These are phyloP conservation scores for Malassezia equina DNA, from an alignment of 1,284 basidiomycete genomes.

Conservation along the genomic window DNA sequence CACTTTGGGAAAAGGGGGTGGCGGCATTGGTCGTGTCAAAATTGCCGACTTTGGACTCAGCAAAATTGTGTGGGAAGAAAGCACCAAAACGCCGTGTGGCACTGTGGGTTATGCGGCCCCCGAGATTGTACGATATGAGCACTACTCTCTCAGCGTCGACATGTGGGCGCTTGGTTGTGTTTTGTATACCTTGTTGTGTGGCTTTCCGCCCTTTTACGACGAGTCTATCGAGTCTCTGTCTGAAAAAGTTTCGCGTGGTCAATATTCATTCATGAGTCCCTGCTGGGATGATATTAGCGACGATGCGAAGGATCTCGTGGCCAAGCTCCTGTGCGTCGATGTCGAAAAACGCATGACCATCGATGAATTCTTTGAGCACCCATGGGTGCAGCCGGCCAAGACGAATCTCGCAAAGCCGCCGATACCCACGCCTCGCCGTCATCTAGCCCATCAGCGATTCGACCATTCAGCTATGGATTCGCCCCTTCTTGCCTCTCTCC, in stretches of 20 bases:
- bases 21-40: slow-evolving; percentile 94
- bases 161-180: slow-evolving; percentile 99
- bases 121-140: slow-evolving; percentile 98
- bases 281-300: slow-evolving; percentile 97
- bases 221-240: slow-evolving; percentile 96
- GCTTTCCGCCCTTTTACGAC: slow-evolving; percentile 96
- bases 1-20: slow-evolving; percentile 77
- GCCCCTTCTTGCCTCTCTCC: slow-evolving; percentile 70
- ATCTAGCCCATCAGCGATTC: background rate
- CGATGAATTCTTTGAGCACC: slow-evolving; percentile 91
- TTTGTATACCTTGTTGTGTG: slow-evolving; percentile 94
- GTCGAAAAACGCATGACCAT: slow-evolving; percentile 91
- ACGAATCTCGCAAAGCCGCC: background rate
- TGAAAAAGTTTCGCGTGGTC: slow-evolving; percentile 92
- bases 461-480: slow-evolving; percentile 59
- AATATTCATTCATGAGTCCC: slow-evolving; percentile 95
- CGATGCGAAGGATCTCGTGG: slow-evolving; percentile 87
- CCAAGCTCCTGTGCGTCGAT: slow-evolving; percentile 88
- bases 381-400: slow-evolving; percentile 56
- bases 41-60: slow-evolving; percentile 97
- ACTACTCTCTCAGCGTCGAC: slow-evolving; percentile 95
- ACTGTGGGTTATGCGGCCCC: slow-evolving; percentile 99
- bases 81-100: slow-evolving; percentile 98
- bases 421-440: background rate
- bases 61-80: slow-evolving; percentile 97